Base-by-base conservation (phyloP, 306 rosid genomes). In the Castanea crenata region DNA sequence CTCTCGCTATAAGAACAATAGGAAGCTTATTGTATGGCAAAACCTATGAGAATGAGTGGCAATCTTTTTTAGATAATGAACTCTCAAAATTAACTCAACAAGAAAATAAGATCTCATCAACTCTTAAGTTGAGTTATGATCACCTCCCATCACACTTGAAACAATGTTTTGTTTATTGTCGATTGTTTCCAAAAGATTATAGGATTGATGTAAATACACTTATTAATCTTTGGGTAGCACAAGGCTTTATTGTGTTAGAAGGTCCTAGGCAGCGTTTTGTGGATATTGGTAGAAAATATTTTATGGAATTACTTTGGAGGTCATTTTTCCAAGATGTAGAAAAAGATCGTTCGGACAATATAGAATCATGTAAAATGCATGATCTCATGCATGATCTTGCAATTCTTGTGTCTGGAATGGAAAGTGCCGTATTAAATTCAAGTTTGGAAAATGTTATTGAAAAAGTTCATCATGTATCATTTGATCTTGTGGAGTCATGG, bases 91-190 rank as follows among this genome's bases (percentile, higher is more conserved):
- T 46, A 11, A 3, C 4, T 0, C 52, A 2, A 9, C 4, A 46
- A 46, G 52, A 46, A 46, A 46, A 46, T 46, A 0, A 46, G 0
- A 46, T 46, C 0, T 46, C 4, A 3, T 46, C 21, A 18, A 15
- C 16, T 49, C 83, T 80, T 49, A 80, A 74, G 69, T 70, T 81
- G 29, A 81, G 81, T 73, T 81, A 81, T 62, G 75, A 82, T 73
- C 81, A 77, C 11, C 67, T 82, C 10, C 81, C 85, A 2, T 15
- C 75, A 5, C 29, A 16, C 1, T 76, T 82, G 7, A 82, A 72
- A 31, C 74, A 77, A 23, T 82, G 85, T 23, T 82, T 72, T 73
- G 78, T 78, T 38, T 82, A 62, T 65, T 82, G 85, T 25, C 55
- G 78, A 0, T 25, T 82, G 4, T 58, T 82, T 65, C 56, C 78